A percentile compares a stretch with the other conserved stretches of the same genome.
Evolutionary conservation across 495 filamentous ascomycete species (phyloP).

Genomic region (Cercophora sp.): DNA sequence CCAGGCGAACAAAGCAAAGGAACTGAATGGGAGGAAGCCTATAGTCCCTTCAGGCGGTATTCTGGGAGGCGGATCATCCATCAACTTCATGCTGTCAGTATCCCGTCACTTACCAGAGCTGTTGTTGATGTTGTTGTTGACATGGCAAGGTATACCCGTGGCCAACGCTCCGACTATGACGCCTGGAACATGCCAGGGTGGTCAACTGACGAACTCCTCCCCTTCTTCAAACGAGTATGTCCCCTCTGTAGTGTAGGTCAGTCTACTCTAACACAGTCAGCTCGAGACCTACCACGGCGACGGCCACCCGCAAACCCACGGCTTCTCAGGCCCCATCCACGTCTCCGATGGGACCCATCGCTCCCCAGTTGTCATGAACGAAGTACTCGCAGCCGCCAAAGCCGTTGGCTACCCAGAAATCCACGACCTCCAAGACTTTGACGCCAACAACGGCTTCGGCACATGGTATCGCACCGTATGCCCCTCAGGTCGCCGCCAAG

Average conservation of each 20-base stretch:
- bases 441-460: slow-evolving; percentile 34
- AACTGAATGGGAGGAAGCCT: slow-evolving; percentile 44
- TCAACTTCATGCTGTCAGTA: slow-evolving; percentile 54
- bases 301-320: slow-evolving; percentile 33
- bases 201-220: slow-evolving; percentile 47
- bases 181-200: slow-evolving; percentile 53
- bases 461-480: slow-evolving; percentile 29
- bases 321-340: slow-evolving; percentile 46
- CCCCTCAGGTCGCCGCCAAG: slow-evolving; percentile 41
- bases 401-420: slow-evolving; percentile 41
- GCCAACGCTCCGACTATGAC: slow-evolving; percentile 46
- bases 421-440: slow-evolving; percentile 42
- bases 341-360: slow-evolving; percentile 41
- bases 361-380: slow-evolving; percentile 27
- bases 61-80: slow-evolving; percentile 56
- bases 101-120: not conserved
- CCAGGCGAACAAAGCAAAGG: slow-evolving; percentile 24
- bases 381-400: slow-evolving; percentile 40
- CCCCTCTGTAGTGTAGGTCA: not conserved
- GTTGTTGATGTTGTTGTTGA: not conserved
- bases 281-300: slow-evolving; percentile 48
- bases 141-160: slow-evolving; percentile 25
- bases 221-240: slow-evolving; percentile 50
- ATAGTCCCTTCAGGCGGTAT: slow-evolving; percentile 52
- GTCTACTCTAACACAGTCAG: slow-evolving; percentile 14